Conservation (phyloP, 2,329 filamentous ascomycete species). For the Ophiostoma australiae region DNA sequence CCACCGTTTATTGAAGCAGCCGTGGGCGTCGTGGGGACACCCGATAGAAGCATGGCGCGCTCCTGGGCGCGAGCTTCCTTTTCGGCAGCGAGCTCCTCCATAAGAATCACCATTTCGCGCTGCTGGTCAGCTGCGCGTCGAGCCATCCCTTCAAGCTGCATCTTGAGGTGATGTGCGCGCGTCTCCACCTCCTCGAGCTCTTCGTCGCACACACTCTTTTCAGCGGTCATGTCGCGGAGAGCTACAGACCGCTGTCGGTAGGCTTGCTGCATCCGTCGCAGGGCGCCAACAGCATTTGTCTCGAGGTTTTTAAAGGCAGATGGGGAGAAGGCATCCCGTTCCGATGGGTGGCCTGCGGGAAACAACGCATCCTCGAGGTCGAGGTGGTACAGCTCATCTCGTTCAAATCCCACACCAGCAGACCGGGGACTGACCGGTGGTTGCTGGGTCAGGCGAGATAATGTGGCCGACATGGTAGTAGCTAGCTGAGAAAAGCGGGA, state of each 20-base stretch:
- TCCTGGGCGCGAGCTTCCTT: constrained; percentile 44
- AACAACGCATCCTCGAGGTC: constrained; percentile 53
- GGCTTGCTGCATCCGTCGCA: constrained; percentile 54
- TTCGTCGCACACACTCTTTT: constrained; percentile 51
- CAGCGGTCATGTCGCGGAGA: constrained; percentile 48
- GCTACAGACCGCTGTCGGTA: constrained; percentile 51
- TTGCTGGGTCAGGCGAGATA: constrained; percentile 36
- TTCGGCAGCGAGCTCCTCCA: constrained; percentile 47
- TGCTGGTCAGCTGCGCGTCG: constrained; percentile 51
- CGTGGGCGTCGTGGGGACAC: constrained; percentile 21
- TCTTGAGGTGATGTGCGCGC: constrained; percentile 50
- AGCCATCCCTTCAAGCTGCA: constrained; percentile 58
- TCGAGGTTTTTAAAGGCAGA: constrained; percentile 59
- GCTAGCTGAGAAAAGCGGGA: constrained; percentile 46
- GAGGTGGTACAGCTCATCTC: constrained; percentile 53
- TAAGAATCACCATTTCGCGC: constrained; percentile 41
- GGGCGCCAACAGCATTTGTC: constrained; percentile 50
- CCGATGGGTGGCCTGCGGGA: constrained; percentile 40
- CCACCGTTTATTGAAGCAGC: not conserved
- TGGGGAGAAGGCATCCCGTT: constrained; percentile 52
- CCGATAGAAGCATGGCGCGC: constrained; percentile 32
- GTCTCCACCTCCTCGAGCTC: constrained; percentile 54
- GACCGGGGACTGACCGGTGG: constrained; percentile 26
- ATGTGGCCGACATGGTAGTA: constrained; percentile 44
- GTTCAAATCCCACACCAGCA: constrained; percentile 27